Percentiles rank a stretch among this genome's conserved stretches.
Conservation (phyloP, 2,329 filamentous ascomycete species). For the Hirsutella minnesotensis region DNA sequence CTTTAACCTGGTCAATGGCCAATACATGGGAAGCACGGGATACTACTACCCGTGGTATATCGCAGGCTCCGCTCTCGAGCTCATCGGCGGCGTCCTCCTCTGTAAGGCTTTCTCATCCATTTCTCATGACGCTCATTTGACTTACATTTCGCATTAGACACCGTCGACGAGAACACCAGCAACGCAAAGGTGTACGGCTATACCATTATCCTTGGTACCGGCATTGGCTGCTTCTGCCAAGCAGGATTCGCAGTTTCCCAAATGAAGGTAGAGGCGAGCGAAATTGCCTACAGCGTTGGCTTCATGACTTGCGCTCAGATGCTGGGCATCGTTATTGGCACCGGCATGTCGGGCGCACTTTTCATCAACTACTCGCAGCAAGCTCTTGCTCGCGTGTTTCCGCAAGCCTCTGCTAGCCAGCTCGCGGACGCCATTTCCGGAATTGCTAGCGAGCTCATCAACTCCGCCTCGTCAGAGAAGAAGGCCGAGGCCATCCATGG, state of each 20-base stretch:
- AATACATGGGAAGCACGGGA: not conserved
- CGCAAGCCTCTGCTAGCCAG: not conserved
- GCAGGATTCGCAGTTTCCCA: conserved; percentile 22
- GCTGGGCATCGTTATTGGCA: conserved; percentile 17
- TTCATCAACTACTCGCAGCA: conserved; percentile 18
- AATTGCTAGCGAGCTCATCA: conserved; percentile 2
- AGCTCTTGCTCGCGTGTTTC: conserved; percentile 3
- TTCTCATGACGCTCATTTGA: too few relatives aligned
- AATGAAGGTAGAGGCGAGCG: conserved; percentile 14
- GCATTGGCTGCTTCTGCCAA: conserved; percentile 22
- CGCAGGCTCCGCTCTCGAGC: not conserved
- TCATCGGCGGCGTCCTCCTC: not conserved
- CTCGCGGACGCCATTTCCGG: conserved; percentile 4
- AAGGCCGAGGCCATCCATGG: conserved; percentile 15
- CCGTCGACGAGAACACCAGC: conserved; percentile 2
- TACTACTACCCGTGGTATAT: not conserved
- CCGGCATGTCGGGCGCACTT: conserved; percentile 21
- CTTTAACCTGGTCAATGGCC: not conserved
- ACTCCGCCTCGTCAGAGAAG: conserved; percentile 3
- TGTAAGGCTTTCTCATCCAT: not conserved
- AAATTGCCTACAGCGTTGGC: conserved; percentile 18
- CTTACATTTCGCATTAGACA: not conserved
- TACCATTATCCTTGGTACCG: conserved; percentile 25
- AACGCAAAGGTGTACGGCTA: conserved; percentile 18
- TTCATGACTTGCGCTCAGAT: conserved; percentile 24